Conservation (phyloP, 1,284 basidiomycete genomes). For the Xerocomus nothofagi region DNA sequence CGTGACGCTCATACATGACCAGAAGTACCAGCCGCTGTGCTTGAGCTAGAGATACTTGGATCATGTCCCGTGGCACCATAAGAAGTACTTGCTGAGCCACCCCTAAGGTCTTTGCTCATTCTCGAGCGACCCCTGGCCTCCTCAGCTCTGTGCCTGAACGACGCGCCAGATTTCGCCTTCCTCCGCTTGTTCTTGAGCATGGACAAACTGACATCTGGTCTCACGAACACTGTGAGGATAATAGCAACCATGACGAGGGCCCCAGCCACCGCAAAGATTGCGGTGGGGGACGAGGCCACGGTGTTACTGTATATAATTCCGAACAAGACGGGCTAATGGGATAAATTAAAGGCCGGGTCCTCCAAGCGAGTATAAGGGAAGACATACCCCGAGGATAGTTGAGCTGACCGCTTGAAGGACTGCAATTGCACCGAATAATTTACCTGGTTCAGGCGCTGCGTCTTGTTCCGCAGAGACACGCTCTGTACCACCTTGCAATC, state of each 20-base stretch:
- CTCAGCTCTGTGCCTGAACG: constrained; percentile 20
- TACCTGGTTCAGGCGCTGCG: constrained; percentile 44
- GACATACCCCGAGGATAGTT: constrained; percentile 65
- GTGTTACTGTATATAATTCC: constrained; percentile 66
- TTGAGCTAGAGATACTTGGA: constrained; percentile 7
- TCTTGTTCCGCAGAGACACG: constrained; percentile 18
- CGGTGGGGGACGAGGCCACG: constrained; percentile 63
- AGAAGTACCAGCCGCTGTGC: constrained; percentile 8
- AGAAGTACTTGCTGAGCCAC: constrained; percentile 27
- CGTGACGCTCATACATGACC: constrained; percentile 6
- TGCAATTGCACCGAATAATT: constrained; percentile 67
- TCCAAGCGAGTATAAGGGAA: not conserved
- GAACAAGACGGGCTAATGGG: constrained; percentile 64
- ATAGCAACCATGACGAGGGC: constrained; percentile 50
- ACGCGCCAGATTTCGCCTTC: constrained; percentile 2
- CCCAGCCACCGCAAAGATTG: constrained; percentile 62
- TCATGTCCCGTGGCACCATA: constrained; percentile 17
- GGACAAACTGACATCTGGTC: constrained; percentile 38
- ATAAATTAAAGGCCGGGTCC: constrained; percentile 1
- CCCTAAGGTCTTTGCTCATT: constrained; percentile 52
- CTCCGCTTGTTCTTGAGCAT: constrained; percentile 9
- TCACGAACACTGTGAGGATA: constrained; percentile 49
- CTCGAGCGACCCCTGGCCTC: constrained; percentile 53
- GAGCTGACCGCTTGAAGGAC: constrained; percentile 64
- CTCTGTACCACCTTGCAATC: constrained; percentile 8